phyloP scores from a whole-genome alignment of 2,329 filamentous ascomycete genomes.

The Nemania sp. region DNA sequence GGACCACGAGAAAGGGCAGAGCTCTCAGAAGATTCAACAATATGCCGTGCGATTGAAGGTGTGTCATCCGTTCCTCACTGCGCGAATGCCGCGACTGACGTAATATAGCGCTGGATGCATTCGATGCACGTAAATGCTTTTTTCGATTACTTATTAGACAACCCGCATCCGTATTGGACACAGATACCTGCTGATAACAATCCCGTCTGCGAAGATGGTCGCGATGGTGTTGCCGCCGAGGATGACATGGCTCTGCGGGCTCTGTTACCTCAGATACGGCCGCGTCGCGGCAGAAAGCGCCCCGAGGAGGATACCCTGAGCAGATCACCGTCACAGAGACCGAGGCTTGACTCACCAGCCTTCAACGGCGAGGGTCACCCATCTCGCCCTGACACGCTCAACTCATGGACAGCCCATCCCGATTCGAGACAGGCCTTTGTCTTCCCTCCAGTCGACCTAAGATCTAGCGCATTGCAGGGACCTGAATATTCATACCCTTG shows the following conservation, averaged over 20 bases:
- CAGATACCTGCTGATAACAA: slow-evolving; percentile 70
- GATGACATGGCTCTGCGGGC: slow-evolving; percentile 88
- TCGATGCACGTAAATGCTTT: slow-evolving; percentile 95
- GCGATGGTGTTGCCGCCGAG: slow-evolving; percentile 82
- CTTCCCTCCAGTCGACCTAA: slow-evolving; percentile 46
- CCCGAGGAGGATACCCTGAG: slow-evolving; percentile 63
- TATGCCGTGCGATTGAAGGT: slow-evolving; percentile 93
- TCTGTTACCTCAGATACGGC: slow-evolving; percentile 75
- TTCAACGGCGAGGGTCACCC: slow-evolving; percentile 45
- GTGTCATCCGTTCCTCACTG: slow-evolving; percentile 22
- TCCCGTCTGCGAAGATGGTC: slow-evolving; percentile 65
- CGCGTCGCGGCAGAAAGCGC: slow-evolving; percentile 64
- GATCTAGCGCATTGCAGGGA: slow-evolving; percentile 43
- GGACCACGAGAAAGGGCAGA: slow-evolving; percentile 80
- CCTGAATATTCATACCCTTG: slow-evolving; percentile 48
- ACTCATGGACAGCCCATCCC: slow-evolving; percentile 55
- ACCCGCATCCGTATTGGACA: slow-evolving; percentile 78
- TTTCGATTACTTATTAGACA: slow-evolving; percentile 84
- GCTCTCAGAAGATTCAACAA: slow-evolving; percentile 91
- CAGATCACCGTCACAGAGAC: slow-evolving; percentile 61
- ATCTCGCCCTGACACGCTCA: slow-evolving; percentile 56
- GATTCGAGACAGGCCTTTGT: slow-evolving; percentile 46
- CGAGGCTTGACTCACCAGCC: slow-evolving; percentile 57
- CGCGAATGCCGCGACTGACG: slow-evolving; percentile 49
- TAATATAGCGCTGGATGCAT: slow-evolving; percentile 80